Conservation (phyloP, 345 rosid species). For the Cochlearia excelsa region DNA sequence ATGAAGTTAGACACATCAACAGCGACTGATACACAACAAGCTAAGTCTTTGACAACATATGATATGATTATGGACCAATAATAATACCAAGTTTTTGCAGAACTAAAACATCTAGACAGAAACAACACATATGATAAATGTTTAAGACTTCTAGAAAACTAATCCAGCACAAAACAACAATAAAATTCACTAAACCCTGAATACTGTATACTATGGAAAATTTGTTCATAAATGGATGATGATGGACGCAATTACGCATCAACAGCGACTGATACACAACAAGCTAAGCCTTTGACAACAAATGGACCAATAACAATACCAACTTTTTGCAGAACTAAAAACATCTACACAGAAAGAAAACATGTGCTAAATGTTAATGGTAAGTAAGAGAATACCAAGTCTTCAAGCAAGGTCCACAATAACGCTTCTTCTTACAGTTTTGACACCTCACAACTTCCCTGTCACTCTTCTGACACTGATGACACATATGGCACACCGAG, state of each 20-base stretch:
- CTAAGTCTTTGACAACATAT: not conserved
- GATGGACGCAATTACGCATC: not conserved
- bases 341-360: not conserved
- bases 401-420: conserved; percentile 42
- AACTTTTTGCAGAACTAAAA: not conserved
- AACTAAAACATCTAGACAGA: not conserved
- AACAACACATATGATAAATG: not conserved
- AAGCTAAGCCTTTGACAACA: not conserved
- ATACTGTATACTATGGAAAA: not conserved
- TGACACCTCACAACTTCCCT: conserved; percentile 52
- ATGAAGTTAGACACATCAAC: not conserved
- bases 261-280: not conserved
- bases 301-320: conserved; percentile 3
- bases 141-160: no score
- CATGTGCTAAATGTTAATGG: not conserved
- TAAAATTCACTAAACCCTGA: no score
- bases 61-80: not conserved
- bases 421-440: conserved; percentile 47
- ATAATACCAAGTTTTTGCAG: conserved; percentile 1
- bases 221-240: no score
- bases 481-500: conserved; percentile 44
- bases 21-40: not conserved
- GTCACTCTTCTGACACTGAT: conserved; percentile 63
- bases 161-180: no score
- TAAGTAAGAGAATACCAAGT: conserved; percentile 42